phyloP scores from a whole-genome alignment of 257 asterid genomes.

The Nicotiana obtusifolia region DNA sequence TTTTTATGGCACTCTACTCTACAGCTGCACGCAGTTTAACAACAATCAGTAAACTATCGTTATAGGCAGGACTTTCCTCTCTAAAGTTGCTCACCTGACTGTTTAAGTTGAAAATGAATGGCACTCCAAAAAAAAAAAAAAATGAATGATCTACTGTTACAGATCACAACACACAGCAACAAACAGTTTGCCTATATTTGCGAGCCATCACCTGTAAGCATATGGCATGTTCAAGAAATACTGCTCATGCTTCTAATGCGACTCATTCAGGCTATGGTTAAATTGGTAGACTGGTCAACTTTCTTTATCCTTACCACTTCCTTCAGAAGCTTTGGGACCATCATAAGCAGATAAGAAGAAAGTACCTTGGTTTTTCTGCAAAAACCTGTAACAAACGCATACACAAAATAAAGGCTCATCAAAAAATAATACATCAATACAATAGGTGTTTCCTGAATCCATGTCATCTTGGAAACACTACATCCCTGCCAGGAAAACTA shows the following conservation, averaged over 20 bases:
- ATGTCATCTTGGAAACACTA: not conserved
- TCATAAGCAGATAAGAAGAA: slow-evolving; percentile 65
- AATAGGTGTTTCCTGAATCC: not conserved
- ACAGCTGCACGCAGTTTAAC: not conserved
- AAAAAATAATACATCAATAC: not conserved
- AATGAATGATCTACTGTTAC: not conserved
- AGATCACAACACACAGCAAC: not conserved
- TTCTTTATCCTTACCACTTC: slow-evolving; percentile 51
- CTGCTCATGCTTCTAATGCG: slow-evolving; percentile 14
- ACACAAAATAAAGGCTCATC: not conserved
- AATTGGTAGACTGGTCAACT: slow-evolving; percentile 19
- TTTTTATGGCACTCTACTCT: not conserved
- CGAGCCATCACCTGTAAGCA: slow-evolving; percentile 8
- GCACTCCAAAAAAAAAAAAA: not conserved
- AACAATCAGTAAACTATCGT: not conserved
- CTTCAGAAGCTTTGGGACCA: slow-evolving; percentile 44
- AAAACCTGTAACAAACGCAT: slow-evolving; percentile 43
- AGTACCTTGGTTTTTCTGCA: slow-evolving; percentile 65
- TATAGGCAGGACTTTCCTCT: not conserved
- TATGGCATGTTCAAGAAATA: slow-evolving; percentile 13
- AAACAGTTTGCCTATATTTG: slow-evolving; percentile 1
- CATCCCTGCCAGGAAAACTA: not conserved
- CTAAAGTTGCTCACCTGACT: not conserved
- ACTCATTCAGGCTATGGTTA: slow-evolving; percentile 18
- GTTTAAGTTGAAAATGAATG: not conserved